Evolutionary conservation across 2,329 filamentous ascomycete species (phyloP), one percentile per base, ranked within the genome.

Genomic region (Aureobasidium namibiae): DNA sequence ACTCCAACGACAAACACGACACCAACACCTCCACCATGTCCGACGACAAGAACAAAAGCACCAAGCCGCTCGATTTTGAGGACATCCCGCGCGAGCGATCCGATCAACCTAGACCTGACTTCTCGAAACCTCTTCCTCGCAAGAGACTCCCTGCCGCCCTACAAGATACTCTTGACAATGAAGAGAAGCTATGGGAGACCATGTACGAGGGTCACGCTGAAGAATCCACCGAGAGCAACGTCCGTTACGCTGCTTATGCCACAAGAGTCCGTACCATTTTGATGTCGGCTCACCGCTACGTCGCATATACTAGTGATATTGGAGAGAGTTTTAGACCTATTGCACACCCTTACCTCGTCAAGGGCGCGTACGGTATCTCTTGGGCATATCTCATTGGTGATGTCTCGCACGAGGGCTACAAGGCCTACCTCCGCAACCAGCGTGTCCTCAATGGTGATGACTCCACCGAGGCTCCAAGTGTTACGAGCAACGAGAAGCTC

Each of bases 251-350:
- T 60, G 94, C 89, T 66, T 99, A 99, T 75, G 90, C 90, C 49
- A 85, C 86, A 61, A 86, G 94, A 26, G 61, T 73, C 16, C 66
- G 70, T 41, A 73, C 71, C 8, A 89, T 97, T 65, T 84, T 99
- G 68, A 78, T 92, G 66, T 90, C 89, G 16, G 92, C 92, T 4
- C 94, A 97, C 69, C 87, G 94, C 68, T 99, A 99, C 69, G 91
- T 99, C 50, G 94, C 94, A 60, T 99, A 99, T 73, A 97, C 94
- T 0, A 92, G 62, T 21, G 92, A 97, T 68, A 92, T 99, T 64
- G 94, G 94, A 71, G 94, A 99, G 74, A 95, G 89, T 0, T 99
- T 99, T 75, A 85, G 94, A 1, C 94, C 94, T 0, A 82, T 99
- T 39, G 92, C 92, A 4, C 92, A 96, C 70, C 92, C 91, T 0